Conservation (phyloP, 2,329 filamentous ascomycete genomes). For the Dactylellina drechsleri region DNA sequence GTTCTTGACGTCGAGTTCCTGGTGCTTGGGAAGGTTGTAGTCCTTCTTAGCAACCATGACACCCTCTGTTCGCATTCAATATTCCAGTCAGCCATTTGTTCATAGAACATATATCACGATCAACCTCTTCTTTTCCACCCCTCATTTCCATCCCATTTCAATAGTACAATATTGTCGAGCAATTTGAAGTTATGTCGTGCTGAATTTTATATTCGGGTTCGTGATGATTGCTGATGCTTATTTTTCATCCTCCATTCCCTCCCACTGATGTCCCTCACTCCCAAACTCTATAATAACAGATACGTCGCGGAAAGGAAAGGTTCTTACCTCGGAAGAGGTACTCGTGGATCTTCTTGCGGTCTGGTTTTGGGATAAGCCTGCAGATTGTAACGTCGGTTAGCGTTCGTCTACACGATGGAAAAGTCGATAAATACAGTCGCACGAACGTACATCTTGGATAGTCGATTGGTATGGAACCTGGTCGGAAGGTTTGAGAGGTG, state of each 20-base stretch:
- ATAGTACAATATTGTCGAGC: slow-evolving; percentile 5
- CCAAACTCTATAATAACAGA: not conserved
- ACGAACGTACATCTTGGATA: slow-evolving; percentile 55
- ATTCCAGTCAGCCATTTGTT: slow-evolving; percentile 34
- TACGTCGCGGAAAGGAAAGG: slow-evolving; percentile 26
- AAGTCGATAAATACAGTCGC: slow-evolving; percentile 2
- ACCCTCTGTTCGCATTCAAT: slow-evolving; percentile 68
- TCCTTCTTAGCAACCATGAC: slow-evolving; percentile 98
- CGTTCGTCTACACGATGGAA: slow-evolving; percentile 55
- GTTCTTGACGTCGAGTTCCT: slow-evolving; percentile 99
- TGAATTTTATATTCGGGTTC: not conserved
- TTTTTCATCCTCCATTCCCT: slow-evolving; percentile 1
- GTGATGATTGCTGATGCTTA: not conserved
- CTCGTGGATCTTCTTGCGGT: slow-evolving; percentile 99
- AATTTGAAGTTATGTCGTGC: no score
- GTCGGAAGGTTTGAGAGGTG: slow-evolving; percentile 46
- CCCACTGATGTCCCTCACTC: slow-evolving; percentile 6
- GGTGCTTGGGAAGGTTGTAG: slow-evolving; percentile 97
- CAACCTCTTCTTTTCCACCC: slow-evolving; percentile 2
- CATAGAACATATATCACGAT: slow-evolving; percentile 47
- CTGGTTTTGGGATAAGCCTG: slow-evolving; percentile 99
- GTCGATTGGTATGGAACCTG: slow-evolving; percentile 29
- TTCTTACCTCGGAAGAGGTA: slow-evolving; percentile 89
- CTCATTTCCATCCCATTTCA: slow-evolving; percentile 9
- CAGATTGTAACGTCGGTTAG: slow-evolving; percentile 45